Percentiles rank a stretch among this genome's conserved stretches.
Conservation (phyloP, 164 flowering plant genomes). For the Sedum album region DNA sequence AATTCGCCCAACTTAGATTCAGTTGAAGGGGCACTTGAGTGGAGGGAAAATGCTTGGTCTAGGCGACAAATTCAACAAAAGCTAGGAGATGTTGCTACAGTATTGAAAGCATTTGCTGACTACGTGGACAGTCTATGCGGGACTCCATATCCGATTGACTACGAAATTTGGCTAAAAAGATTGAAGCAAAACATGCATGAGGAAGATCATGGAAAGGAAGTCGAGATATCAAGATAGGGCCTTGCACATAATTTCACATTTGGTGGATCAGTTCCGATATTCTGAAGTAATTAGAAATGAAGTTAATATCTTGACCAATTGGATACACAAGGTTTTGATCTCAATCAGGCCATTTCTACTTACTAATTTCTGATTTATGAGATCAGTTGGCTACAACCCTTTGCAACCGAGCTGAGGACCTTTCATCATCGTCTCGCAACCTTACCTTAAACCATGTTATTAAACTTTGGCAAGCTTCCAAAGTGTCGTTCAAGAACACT, state of each 20-base stretch:
- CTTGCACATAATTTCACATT: not conserved
- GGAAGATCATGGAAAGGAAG: constrained; percentile 61
- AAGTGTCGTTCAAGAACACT: not conserved
- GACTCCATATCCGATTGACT: constrained; percentile 82
- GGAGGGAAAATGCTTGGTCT: constrained; percentile 86
- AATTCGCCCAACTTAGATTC: constrained; percentile 61
- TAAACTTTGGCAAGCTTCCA: not conserved
- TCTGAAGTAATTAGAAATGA: not conserved
- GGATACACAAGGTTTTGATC: not conserved
- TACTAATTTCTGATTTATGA: not conserved
- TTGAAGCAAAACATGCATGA: constrained; percentile 44
- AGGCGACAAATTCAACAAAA: constrained; percentile 70
- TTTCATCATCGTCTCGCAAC: not conserved
- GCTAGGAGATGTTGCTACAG: constrained; percentile 75
- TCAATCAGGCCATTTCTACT: not conserved
- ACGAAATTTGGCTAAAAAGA: constrained; percentile 80
- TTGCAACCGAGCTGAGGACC: not conserved
- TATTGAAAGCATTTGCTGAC: constrained; percentile 91
- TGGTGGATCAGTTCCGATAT: not conserved
- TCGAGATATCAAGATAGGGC: constrained; percentile 30
- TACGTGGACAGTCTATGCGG: constrained; percentile 91
- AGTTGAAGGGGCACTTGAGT: constrained; percentile 76
- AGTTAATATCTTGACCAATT: not conserved
- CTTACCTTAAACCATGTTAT: not conserved
- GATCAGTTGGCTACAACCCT: not conserved